phyloP scores from a whole-genome alignment of 2,329 filamentous ascomycete genomes.

The Xylaria sp. region DNA sequence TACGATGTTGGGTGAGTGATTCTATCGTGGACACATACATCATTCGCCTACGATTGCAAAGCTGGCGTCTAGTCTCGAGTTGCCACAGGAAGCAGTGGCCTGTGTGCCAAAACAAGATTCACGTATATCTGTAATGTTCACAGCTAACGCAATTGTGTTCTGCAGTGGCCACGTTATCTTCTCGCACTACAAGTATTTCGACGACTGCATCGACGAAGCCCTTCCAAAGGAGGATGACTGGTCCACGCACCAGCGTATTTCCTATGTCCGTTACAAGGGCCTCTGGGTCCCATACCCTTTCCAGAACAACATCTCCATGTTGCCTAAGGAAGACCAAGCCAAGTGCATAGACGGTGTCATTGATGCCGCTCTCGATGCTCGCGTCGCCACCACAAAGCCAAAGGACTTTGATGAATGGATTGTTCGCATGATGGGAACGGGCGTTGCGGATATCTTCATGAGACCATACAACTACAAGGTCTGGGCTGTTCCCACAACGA shows the following conservation, averaged over 20 bases:
- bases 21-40: not conserved
- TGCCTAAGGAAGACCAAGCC: slow-evolving; percentile 97
- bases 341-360: slow-evolving; percentile 95
- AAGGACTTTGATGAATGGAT: slow-evolving; percentile 99
- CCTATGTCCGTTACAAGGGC: slow-evolving; percentile 96
- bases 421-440: slow-evolving; percentile 86
- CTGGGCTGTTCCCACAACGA: slow-evolving; percentile 97
- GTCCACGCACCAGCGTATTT: slow-evolving; percentile 98
- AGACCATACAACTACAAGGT: slow-evolving; percentile 99
- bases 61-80: not conserved
- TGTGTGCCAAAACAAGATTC: not conserved
- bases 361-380: slow-evolving; percentile 87
- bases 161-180: slow-evolving; percentile 91
- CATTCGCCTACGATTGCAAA: not conserved
- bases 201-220: slow-evolving; percentile 97
- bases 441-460: slow-evolving; percentile 97
- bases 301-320: slow-evolving; percentile 99
- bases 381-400: slow-evolving; percentile 89
- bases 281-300: slow-evolving; percentile 99
- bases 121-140: not conserved
- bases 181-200: slow-evolving; percentile 99
- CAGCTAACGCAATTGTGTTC: slow-evolving; percentile 22
- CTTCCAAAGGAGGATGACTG: slow-evolving; percentile 94
- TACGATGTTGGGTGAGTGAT: slow-evolving; percentile 79
- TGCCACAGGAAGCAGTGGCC: not conserved